These are phyloP conservation scores for Lagenidium giganteum DNA, from an alignment of 352 stramenopile genomes.

Conservation along the genomic window DNA sequence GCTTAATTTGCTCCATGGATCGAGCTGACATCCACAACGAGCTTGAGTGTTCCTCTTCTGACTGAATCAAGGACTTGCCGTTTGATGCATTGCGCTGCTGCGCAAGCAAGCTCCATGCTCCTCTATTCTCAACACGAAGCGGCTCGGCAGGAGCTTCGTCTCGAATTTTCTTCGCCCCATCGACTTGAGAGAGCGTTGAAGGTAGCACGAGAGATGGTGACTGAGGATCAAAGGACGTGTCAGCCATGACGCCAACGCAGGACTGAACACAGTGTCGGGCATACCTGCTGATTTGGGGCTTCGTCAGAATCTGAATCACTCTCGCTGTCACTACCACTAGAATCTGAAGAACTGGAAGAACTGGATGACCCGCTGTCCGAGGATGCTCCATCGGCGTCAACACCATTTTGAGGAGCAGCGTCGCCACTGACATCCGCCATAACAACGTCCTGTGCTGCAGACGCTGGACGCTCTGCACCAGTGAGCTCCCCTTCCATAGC, in stretches of 20 bases:
- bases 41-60: conserved; percentile 64
- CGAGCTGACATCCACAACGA: conserved; percentile 81
- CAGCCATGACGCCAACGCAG: conserved; percentile 17
- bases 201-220: conserved; percentile 18
- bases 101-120: conserved; percentile 80
- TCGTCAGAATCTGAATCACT: conserved; percentile 76
- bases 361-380: conserved; percentile 72
- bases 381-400: conserved; percentile 27
- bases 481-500: conserved; percentile 53
- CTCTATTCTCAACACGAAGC: conserved; percentile 75
- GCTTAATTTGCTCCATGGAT: conserved; percentile 85
- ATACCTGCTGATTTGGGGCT: conserved; percentile 11
- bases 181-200: conserved; percentile 21
- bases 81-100: conserved; percentile 70
- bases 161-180: conserved; percentile 75
- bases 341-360: conserved; percentile 79
- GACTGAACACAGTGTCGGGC: not conserved
- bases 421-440: conserved; percentile 32
- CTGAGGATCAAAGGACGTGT: conserved; percentile 22
- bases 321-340: conserved; percentile 82
- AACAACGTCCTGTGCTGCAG: conserved; percentile 23
- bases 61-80: conserved; percentile 41
- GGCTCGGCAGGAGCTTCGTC: conserved; percentile 62
- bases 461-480: not conserved
- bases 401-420: conserved; percentile 22